These are phyloP conservation scores for Penicillium sp. DNA, from an alignment of 2,329 filamentous ascomycete species.

Conservation along the genomic window DNA sequence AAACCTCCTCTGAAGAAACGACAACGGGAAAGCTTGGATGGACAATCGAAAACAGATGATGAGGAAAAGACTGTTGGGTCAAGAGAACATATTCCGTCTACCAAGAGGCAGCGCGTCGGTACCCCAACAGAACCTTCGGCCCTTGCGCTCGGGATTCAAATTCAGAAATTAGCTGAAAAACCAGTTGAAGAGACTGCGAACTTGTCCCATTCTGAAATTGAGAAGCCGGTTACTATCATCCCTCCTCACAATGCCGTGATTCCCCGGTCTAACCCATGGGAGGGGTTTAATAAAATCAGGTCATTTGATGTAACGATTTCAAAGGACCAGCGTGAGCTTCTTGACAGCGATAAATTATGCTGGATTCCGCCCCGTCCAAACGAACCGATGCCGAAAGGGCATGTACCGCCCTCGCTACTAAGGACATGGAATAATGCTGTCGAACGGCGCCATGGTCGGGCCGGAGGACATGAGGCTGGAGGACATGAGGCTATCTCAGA, in stretches of 20 bases:
- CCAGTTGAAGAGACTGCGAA: neutral
- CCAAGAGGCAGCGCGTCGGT: slow-evolving; percentile 15
- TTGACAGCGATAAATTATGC: neutral
- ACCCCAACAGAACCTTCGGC: neutral
- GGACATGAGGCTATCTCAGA: neutral
- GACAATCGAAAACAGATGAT: neutral
- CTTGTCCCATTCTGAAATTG: neutral
- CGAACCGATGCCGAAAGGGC: neutral
- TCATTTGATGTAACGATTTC: neutral
- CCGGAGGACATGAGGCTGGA: neutral
- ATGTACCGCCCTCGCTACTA: neutral
- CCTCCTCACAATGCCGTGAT: neutral
- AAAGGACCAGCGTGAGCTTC: neutral
- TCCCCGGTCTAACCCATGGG: neutral
- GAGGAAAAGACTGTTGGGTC: neutral
- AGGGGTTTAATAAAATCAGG: neutral
- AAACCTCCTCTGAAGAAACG: slow-evolving; percentile 8
- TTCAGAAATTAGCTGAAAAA: neutral
- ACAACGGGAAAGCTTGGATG: slow-evolving; percentile 5
- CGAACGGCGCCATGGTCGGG: neutral
- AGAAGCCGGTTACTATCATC: neutral
- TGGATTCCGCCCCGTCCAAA: neutral
- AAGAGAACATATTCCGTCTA: neutral
- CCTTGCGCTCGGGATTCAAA: neutral
- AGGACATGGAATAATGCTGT: neutral